A percentile compares a stretch with the other conserved stretches of the same genome.
phyloP scores from a whole-genome alignment of 768 basidiomycete species.

The Jaapia argillacea region DNA sequence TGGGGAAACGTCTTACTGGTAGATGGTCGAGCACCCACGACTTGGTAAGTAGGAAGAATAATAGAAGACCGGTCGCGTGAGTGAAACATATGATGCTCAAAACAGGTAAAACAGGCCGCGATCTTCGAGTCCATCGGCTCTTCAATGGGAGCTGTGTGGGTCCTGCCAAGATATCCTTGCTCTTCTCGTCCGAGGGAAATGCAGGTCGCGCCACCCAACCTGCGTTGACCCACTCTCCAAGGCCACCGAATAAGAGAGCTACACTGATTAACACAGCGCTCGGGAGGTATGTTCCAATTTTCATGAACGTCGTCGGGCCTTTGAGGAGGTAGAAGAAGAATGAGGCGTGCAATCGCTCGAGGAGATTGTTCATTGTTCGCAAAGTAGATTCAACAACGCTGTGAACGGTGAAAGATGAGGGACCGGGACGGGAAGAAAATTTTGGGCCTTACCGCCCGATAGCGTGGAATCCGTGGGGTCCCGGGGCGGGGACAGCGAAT shows the following conservation, averaged over 20 bases:
- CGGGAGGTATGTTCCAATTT: conserved; percentile 87
- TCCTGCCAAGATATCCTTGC: not conserved
- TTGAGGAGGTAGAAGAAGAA: conserved; percentile 93
- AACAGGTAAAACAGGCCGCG: conserved; percentile 43
- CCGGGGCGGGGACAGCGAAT: conserved; percentile 76
- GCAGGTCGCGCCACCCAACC: conserved; percentile 39
- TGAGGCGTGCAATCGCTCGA: conserved; percentile 94
- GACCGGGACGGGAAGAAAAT: not conserved
- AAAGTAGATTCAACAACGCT: conserved; percentile 84
- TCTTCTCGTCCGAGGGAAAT: not conserved
- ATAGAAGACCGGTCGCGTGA: conserved; percentile 38
- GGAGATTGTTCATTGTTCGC: conserved; percentile 85
- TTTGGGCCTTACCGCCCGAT: conserved; percentile 61
- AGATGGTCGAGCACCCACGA: not conserved
- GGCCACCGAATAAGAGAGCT: conserved; percentile 77
- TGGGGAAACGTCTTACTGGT: no score
- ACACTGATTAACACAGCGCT: conserved; percentile 78
- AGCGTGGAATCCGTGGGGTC: conserved; percentile 93
- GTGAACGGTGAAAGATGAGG: conserved; percentile 5
- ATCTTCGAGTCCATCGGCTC: conserved; percentile 34
- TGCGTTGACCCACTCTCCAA: conserved; percentile 60
- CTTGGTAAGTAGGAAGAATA: not conserved
- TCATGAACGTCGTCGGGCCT: conserved; percentile 58
- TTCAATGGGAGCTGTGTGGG: conserved; percentile 5
- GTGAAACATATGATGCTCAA: conserved; percentile 45